Percentiles rank a stretch among this genome's conserved stretches.
These are phyloP conservation scores for Diospyros lotus DNA, from an alignment of 148 eudicot genomes.

Conservation along the genomic window DNA sequence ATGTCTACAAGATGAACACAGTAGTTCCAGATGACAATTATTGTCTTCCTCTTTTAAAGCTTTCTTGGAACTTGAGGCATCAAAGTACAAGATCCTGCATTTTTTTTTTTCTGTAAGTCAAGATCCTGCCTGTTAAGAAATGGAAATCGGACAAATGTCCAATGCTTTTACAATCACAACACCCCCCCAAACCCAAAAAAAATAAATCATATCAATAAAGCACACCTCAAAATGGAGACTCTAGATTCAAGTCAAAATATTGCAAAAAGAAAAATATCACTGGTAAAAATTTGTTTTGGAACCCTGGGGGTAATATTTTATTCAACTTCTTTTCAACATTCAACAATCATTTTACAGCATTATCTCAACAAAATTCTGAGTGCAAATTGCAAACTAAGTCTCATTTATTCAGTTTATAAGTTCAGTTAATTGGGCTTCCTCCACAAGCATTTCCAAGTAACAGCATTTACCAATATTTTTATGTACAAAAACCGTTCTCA, in stretches of 20 bases:
- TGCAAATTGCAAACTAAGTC: no score
- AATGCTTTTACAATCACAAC: neutral
- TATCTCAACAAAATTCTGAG: no score
- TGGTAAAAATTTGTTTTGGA: no score
- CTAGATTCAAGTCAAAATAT: no score
- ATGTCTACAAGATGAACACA: neutral
- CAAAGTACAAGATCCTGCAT: neutral
- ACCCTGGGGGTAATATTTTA: no score
- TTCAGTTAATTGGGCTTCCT: neutral
- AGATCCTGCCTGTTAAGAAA: neutral
- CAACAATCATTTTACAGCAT: no score
- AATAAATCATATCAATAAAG: no score
- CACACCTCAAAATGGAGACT: no score
- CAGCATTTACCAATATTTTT: neutral
- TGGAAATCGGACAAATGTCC: neutral
- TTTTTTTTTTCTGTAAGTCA: no score
- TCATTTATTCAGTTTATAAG: neutral
- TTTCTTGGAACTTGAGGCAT: neutral
- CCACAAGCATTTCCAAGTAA: neutral
- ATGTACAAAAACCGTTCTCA: neutral
- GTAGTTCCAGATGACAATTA: neutral
- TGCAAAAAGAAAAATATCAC: no score
- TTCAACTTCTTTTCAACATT: no score
- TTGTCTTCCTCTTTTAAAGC: neutral
- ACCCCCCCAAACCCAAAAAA: neutral